These are phyloP conservation scores for Ceratocystis lukuohia DNA, from an alignment of 2,329 filamentous ascomycete species.

Conservation along the genomic window DNA sequence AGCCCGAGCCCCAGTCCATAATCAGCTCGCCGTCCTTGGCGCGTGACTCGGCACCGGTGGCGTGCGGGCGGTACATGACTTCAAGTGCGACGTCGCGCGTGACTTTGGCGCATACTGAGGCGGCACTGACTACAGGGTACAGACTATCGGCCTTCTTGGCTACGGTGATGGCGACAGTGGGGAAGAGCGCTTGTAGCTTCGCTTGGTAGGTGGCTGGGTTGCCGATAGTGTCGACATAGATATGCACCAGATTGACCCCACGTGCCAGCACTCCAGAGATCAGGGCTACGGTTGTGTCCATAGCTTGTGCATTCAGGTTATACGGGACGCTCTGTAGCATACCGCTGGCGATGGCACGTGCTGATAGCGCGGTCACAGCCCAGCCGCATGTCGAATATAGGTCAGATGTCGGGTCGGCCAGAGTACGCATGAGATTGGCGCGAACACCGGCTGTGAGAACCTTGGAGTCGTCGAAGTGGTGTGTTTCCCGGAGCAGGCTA, in stretches of 20 bases:
- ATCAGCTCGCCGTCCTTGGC: constrained; percentile 23
- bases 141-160: constrained; percentile 86
- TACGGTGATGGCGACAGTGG: constrained; percentile 59
- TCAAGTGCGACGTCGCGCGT: constrained; percentile 84
- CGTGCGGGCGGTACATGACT: constrained; percentile 47
- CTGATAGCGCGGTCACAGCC: constrained; percentile 69
- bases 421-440: constrained; percentile 50
- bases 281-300: constrained; percentile 77
- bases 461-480: constrained; percentile 94
- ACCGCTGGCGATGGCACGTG: constrained; percentile 64
- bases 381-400: constrained; percentile 55
- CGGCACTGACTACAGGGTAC: constrained; percentile 85
- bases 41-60: constrained; percentile 24
- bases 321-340: constrained; percentile 62
- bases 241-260: constrained; percentile 72
- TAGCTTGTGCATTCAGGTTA: constrained; percentile 91
- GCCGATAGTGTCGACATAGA: constrained; percentile 93
- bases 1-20: constrained; percentile 74
- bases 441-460: constrained; percentile 72
- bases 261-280: constrained; percentile 62
- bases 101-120: constrained; percentile 90
- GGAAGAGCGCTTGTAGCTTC: constrained; percentile 72
- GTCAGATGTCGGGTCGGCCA: constrained; percentile 50
- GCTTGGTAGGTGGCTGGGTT: constrained; percentile 71
- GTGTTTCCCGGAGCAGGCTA: constrained; percentile 59